Base-by-base conservation (phyloP, 129 eudicot genomes). In the Scalesia atractyloides region DNA sequence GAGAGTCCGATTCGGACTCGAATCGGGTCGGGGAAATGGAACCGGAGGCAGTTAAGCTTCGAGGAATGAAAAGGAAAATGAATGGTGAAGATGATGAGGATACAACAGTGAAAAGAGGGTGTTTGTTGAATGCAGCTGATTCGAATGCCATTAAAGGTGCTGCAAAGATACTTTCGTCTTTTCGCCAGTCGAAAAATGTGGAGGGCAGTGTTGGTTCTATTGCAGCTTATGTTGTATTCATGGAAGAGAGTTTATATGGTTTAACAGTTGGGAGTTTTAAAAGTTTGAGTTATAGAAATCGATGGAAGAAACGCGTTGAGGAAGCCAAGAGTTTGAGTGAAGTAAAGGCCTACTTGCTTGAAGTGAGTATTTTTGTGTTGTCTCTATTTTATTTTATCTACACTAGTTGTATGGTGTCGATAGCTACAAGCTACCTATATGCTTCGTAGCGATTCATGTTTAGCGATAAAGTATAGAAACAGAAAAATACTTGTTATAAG, bases 191-290 rank as follows among this genome's bases (percentile, higher is more conserved):
- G 14, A 88, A 81, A 82, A 88, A 73, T 84, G 84, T 61, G 50
- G 97, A 87, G 61, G 91, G 88, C 47, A 80, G 83, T 80, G 82
- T 94, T 67, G 69, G 72, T 70, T 79, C 93, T 50, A 94, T 94
- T 73, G 91, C 94, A n/a, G 75, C 89, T 47, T 88, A 94, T 72
- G 26, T 86, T 49, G 53, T 90, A 81, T 86, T 79, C 57, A 82
- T 94, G 96, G 99, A 94, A 84, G 97, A 94, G 76, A 84, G 91
- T 73, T 88, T 94, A 54, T 66, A 80, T 65, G 97, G 99, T 16
- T 79, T 94, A 13, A 77, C 84, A 33, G 72, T 78, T 65, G 99
- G 97, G 66, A 89, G 89, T 30, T 94, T 94, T 13, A 70, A 30
- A 47, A 84, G 49, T 79, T 72, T 56, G 39, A 50, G 64, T 69